These are phyloP conservation scores for Phytophthora megakarya DNA, from an alignment of 352 stramenopile species.

Conservation along the genomic window DNA sequence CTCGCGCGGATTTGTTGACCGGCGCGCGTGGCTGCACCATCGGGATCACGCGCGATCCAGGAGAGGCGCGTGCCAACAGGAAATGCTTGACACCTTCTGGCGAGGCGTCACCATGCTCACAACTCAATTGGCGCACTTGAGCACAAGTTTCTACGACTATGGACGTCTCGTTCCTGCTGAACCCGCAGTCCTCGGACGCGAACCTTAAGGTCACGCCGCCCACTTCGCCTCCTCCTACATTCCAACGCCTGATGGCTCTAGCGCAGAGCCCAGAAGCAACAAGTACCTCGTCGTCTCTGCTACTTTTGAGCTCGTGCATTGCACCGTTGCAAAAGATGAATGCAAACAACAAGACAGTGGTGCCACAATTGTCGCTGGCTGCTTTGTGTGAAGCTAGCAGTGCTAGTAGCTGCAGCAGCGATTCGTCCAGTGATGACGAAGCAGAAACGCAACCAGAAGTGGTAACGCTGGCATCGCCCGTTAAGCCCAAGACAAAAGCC, in stretches of 20 bases:
- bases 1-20: constrained; percentile 22
- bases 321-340: constrained; percentile 35
- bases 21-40: constrained; percentile 30
- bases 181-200: constrained; percentile 21
- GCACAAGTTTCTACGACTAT: constrained; percentile 19
- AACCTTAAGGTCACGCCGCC: constrained; percentile 6
- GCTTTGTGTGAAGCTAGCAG: constrained; percentile 22
- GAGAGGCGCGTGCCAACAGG: constrained; percentile 19
- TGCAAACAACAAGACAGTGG: constrained; percentile 6
- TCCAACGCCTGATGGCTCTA: constrained; percentile 18
- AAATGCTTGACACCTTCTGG: constrained; percentile 12
- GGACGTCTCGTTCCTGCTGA: constrained; percentile 51
- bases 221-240: constrained; percentile 19
- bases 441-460: background rate
- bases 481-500: constrained; percentile 10
- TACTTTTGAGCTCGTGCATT: constrained; percentile 40
- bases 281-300: constrained; percentile 18
- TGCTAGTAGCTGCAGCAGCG: constrained; percentile 24
- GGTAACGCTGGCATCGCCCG: background rate
- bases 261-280: constrained; percentile 18
- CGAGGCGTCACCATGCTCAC: constrained; percentile 3
- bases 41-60: constrained; percentile 22
- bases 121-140: constrained; percentile 18
- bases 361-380: constrained; percentile 15
- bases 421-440: constrained; percentile 27